Evolutionary conservation across 1,284 basidiomycete species (phyloP), one percentile per base, ranked within the genome.

Genomic region (Golubevia pallescens): DNA sequence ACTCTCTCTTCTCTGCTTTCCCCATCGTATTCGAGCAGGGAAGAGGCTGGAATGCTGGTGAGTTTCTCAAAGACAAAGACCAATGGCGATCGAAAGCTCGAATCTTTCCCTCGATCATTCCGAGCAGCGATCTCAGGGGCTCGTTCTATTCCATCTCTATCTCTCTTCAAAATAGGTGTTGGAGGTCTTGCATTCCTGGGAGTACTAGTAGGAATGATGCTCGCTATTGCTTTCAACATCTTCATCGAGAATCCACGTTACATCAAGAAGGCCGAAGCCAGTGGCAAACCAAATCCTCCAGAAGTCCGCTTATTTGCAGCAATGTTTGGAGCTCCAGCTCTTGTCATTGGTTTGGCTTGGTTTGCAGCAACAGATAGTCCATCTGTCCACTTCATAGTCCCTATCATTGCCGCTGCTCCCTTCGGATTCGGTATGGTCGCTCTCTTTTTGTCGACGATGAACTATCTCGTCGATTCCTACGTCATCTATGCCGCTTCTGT

Each of bases 391-490:
- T 75, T 70, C 68, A 70, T 75, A 34, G 73, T 58, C 1, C 62
- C 68, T 38, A 73, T 75, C 57, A 70, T 75, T 14, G 73, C 57
- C 14, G 55, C 64, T 3, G 73, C 23, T 19, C 73, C 73, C 0
- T 75, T 75, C 54, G 73, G 70, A 20, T 53, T 72, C 20, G 73
- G 73, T 69, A 72, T 51, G 73, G 65, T 24, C 68, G 68, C 20
- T 68, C 68, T 70, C 67, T 70, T 65, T 63, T 32, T 70, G 13
- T 57, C 52, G 32, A 23, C 54, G n/a, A 57, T 58, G n/a, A 64
- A 63, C 61, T 63, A 67, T 55, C 57, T 68, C 1, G 58, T 68
- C 16, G 67, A 68, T 24, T 28, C 59, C 42, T 68, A 68, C 60
- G 32, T 61, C 14, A 67, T 16, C 68, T 42, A 73, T 70, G 3